phyloP scores from a whole-genome alignment of 345 rosid genomes.

The Reutealis trisperma region DNA sequence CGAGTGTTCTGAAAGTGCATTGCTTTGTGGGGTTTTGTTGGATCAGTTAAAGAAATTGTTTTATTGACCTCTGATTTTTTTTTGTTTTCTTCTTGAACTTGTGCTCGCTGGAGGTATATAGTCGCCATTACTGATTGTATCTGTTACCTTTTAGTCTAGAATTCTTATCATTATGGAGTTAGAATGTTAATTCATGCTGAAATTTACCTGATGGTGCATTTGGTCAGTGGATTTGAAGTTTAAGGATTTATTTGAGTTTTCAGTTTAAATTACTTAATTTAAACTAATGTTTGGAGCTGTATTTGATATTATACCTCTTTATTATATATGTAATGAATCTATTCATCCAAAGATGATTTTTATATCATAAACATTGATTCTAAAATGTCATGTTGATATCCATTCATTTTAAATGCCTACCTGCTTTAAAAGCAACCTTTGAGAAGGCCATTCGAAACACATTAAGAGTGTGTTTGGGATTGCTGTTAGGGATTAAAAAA shows the following conservation, averaged over 20 bases:
- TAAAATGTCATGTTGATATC: neutral
- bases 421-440: neutral
- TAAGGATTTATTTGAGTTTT: neutral
- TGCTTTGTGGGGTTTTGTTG: neutral
- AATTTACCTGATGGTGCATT: neutral
- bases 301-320: no score
- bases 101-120: neutral
- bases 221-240: neutral
- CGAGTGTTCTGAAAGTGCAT: neutral
- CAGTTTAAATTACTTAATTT: neutral
- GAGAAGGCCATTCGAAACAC: neutral
- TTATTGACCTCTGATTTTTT: no score
- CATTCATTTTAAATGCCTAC: neutral
- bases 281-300: no score
- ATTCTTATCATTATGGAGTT: neutral
- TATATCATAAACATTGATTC: neutral
- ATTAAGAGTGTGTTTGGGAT: no score
- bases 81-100: neutral
- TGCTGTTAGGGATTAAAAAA: no score
- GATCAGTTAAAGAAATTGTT: neutral
- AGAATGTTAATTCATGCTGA: neutral
- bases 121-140: no score
- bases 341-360: no score
- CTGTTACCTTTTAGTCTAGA: neutral
- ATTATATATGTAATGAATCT: no score